These are phyloP conservation scores for Lachancea dasiensis DNA, from an alignment of 805 yeast species.

Conservation along the genomic window DNA sequence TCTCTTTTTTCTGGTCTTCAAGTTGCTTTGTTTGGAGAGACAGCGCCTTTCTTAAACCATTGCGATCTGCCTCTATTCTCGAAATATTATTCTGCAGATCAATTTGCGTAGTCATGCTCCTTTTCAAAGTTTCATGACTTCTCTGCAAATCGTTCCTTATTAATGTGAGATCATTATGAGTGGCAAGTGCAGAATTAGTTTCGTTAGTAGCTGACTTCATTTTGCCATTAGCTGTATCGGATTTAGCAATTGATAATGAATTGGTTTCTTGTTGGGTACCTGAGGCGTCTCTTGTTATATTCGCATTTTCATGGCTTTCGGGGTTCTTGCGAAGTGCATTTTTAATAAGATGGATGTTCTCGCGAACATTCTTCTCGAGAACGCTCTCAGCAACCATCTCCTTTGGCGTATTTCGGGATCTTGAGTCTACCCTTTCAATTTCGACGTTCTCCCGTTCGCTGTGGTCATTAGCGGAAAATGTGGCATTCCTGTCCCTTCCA, in stretches of 20 bases:
- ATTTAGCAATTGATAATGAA: no score
- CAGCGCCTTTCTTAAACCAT: background rate
- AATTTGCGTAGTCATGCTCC: background rate
- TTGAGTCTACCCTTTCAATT: no score
- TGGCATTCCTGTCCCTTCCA: background rate
- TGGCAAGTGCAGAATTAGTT: no score
- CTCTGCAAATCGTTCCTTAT: background rate
- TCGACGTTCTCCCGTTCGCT: no score
- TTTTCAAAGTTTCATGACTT: background rate
- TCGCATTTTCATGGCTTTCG: no score
- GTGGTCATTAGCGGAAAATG: no score
- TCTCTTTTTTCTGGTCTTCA: background rate
- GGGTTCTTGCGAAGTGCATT: conserved; percentile 1
- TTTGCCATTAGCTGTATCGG: no score
- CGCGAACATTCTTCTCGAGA: conserved; percentile 2
- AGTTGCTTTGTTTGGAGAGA: background rate
- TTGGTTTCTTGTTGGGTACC: no score
- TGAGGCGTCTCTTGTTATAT: no score
- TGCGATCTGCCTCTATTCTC: background rate
- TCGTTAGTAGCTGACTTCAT: no score
- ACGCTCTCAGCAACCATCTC: background rate
- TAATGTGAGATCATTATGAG: no score
- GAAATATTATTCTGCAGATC: background rate
- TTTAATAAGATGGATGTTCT: conserved; percentile 5
- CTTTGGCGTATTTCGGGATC: no score